phyloP scores from a whole-genome alignment of 208 protist genomes.

The Leishmania guyanensis region DNA sequence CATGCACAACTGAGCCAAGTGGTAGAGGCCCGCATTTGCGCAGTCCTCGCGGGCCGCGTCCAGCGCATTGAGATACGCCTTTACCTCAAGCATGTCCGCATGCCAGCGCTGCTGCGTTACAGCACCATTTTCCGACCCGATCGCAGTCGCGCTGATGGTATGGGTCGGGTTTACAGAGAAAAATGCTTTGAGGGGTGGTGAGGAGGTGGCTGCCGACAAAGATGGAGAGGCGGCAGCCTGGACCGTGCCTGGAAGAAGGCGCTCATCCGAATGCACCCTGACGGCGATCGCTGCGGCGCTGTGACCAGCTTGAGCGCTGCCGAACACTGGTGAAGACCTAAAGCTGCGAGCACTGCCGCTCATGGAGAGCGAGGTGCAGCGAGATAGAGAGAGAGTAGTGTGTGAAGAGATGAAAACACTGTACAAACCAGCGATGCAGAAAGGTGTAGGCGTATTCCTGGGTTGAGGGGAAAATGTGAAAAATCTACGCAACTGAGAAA shows the following conservation, averaged over 20 bases:
- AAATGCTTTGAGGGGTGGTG: slow-evolving; percentile 10
- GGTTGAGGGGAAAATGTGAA: too few relatives aligned
- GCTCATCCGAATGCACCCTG: not conserved
- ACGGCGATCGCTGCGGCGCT: slow-evolving; percentile 1
- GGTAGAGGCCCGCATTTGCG: slow-evolving; percentile 37
- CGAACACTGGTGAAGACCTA: not conserved
- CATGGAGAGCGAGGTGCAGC: not conserved
- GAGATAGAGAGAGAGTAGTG: not conserved
- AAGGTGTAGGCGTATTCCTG: not conserved
- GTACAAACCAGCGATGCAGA: not conserved
- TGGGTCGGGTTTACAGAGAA: slow-evolving; percentile 5
- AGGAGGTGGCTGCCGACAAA: not conserved
- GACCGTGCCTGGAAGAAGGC: not conserved
- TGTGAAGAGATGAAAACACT: not conserved
- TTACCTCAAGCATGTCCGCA: slow-evolving; percentile 38
- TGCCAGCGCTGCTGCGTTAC: slow-evolving; percentile 20
- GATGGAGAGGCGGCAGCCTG: not conserved
- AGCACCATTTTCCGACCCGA: slow-evolving; percentile 2
- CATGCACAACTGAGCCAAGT: slow-evolving; percentile 47
- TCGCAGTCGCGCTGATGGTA: slow-evolving; percentile 1
- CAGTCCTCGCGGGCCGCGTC: slow-evolving; percentile 53
- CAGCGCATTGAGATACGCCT: slow-evolving; percentile 42
- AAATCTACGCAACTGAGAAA: not conserved
- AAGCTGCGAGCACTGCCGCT: not conserved
- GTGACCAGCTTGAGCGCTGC: not conserved